phyloP scores from a whole-genome alignment of 2,329 filamentous ascomycete genomes.

The Diaporthe aspalathi region DNA sequence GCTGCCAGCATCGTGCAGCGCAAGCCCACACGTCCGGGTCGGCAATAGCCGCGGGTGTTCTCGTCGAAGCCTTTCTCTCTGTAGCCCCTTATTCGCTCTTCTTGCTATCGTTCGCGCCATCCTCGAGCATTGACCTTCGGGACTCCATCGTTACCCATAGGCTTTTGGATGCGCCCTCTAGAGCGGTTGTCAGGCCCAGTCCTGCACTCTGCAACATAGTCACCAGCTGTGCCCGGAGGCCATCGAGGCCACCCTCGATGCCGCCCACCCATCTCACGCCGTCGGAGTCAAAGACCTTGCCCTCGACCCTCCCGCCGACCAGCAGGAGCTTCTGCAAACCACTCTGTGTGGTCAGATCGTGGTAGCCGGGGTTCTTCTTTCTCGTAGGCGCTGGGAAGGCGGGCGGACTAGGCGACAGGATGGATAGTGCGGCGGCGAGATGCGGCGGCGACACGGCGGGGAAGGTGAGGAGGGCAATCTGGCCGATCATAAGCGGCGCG shows the following conservation, averaged over 20 bases:
- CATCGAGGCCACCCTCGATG: constrained; percentile 84
- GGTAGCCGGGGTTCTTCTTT: constrained; percentile 80
- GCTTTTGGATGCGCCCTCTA: constrained; percentile 84
- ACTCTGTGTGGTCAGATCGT: constrained; percentile 81
- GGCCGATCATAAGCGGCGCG: constrained; percentile 82
- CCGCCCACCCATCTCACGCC: constrained; percentile 75
- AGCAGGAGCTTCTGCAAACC: constrained; percentile 89
- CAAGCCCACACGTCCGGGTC: neutral
- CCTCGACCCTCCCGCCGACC: constrained; percentile 87
- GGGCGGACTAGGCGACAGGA: constrained; percentile 78
- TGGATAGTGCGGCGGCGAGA: constrained; percentile 81
- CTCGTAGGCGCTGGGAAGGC: constrained; percentile 83
- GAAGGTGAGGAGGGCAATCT: constrained; percentile 82
- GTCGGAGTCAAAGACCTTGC: constrained; percentile 81
- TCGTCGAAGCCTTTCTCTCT: neutral
- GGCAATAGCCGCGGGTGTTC: neutral
- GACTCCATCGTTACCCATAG: constrained; percentile 91
- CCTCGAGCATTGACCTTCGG: constrained; percentile 80
- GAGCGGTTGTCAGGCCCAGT: constrained; percentile 77
- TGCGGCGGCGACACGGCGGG: constrained; percentile 86
- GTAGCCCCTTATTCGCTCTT: constrained; percentile 43
- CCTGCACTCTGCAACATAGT: constrained; percentile 83
- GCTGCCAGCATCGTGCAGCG: neutral
- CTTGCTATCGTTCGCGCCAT: constrained; percentile 45
- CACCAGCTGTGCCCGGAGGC: constrained; percentile 84